phyloP scores from a whole-genome alignment of 2,329 filamentous ascomycete genomes.

The Metarhizium sp. region DNA sequence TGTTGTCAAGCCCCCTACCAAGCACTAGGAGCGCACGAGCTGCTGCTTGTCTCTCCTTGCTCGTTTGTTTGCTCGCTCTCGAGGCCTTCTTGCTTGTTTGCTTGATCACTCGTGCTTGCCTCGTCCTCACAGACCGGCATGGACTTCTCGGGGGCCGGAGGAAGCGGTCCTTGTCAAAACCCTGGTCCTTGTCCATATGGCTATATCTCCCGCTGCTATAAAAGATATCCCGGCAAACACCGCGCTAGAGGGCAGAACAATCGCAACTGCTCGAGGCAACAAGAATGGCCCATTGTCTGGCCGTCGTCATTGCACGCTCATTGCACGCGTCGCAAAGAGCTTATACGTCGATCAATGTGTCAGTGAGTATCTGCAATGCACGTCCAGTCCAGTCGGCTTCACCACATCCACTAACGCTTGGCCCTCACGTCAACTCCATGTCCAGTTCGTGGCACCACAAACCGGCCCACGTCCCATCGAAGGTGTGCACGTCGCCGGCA shows the following conservation, averaged over 20 bases:
- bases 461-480: background rate
- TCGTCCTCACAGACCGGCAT: too few species aligned
- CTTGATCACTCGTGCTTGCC: background rate
- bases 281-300: background rate
- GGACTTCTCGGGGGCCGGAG: background rate
- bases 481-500: background rate
- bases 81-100: background rate
- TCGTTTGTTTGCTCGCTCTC: background rate
- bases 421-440: background rate
- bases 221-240: background rate
- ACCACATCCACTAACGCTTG: background rate
- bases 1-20: background rate
- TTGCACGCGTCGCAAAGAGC: background rate
- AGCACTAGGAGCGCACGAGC: background rate
- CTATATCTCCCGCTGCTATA: background rate
- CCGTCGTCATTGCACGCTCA: background rate
- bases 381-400: background rate
- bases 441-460: constrained; percentile 4
- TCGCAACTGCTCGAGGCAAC: background rate
- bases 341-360: constrained; percentile 2
- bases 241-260: background rate
- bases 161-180: background rate
- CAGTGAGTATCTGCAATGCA: background rate
- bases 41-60: background rate
- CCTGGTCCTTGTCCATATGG: background rate